Conservation (phyloP, 345 rosid species). For the Euphorbia peplus region DNA sequence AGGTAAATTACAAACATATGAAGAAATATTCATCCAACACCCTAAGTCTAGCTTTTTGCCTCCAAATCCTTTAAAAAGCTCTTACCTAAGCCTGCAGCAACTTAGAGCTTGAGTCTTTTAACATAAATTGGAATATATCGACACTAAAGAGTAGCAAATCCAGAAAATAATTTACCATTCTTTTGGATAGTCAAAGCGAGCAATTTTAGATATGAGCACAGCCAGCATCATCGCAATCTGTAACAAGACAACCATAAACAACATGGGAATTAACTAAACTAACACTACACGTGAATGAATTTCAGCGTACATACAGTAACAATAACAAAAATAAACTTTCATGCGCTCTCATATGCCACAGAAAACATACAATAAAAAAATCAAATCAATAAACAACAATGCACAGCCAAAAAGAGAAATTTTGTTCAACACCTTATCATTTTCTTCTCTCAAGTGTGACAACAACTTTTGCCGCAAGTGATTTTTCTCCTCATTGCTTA, state of each 20-base stretch:
- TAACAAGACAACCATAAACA: conserved; percentile 8
- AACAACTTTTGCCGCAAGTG: conserved; percentile 72
- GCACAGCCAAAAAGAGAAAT: conserved; percentile 8
- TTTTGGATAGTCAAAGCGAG: conserved; percentile 93
- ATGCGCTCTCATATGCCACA: not conserved
- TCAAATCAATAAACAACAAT: not conserved
- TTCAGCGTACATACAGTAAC: not conserved
- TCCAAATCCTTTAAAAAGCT: not conserved
- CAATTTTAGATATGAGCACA: conserved; percentile 84
- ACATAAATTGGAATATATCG: not conserved
- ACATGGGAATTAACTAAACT: conserved; percentile 9
- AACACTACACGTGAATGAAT: conserved; percentile 5
- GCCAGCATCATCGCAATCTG: conserved; percentile 87
- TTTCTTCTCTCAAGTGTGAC: conserved; percentile 83
- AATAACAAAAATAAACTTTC: not conserved
- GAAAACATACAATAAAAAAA: not conserved
- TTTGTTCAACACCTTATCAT: conserved; percentile 51
- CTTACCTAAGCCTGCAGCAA: not conserved
- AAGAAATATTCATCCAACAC: not conserved
- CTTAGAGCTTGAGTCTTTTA: not conserved
- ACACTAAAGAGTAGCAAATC: not conserved
- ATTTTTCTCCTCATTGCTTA: conserved; percentile 76
- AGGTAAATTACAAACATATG: not conserved
- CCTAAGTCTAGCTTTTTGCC: not conserved
- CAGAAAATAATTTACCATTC: conserved; percentile 50